phyloP scores from a whole-genome alignment of 2,329 filamentous ascomycete genomes.

The Fusarium sp. region DNA sequence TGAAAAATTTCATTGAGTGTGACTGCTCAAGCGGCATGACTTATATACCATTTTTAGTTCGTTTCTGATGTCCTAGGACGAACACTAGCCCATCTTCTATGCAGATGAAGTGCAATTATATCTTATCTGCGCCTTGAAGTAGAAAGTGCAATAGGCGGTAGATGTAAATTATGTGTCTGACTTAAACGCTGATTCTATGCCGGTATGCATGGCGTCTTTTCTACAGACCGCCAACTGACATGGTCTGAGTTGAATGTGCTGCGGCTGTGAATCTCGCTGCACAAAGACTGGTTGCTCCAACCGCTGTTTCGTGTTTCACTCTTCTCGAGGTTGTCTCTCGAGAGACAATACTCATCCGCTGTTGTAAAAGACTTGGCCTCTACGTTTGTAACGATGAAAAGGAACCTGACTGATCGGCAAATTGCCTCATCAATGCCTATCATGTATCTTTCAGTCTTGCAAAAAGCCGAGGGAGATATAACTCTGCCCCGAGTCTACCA shows the following conservation, averaged over 20 bases:
- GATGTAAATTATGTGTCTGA: neutral
- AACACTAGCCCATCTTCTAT: neutral
- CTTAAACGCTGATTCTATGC: neutral
- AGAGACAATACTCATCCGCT: neutral
- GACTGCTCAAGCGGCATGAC: neutral
- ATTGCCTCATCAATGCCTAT: neutral
- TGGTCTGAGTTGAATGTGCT: neutral
- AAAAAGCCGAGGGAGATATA: neutral
- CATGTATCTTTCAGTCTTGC: neutral
- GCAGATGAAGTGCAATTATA: neutral
- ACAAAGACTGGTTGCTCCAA: neutral
- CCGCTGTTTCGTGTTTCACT: neutral
- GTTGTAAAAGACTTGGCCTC: too few relatives aligned
- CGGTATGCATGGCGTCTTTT: neutral
- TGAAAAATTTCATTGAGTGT: neutral
- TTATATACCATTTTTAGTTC: neutral
- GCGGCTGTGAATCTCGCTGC: neutral
- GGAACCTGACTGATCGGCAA: neutral
- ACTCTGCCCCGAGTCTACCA: neutral
- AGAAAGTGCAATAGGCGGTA: neutral
- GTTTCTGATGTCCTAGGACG: neutral
- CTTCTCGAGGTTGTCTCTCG: neutral
- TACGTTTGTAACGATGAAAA: neutral
- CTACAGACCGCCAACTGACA: neutral
- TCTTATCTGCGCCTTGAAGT: neutral